These are phyloP conservation scores for Aspergillus carbonarius DNA, from an alignment of 2,329 filamentous ascomycete species.

Conservation along the genomic window DNA sequence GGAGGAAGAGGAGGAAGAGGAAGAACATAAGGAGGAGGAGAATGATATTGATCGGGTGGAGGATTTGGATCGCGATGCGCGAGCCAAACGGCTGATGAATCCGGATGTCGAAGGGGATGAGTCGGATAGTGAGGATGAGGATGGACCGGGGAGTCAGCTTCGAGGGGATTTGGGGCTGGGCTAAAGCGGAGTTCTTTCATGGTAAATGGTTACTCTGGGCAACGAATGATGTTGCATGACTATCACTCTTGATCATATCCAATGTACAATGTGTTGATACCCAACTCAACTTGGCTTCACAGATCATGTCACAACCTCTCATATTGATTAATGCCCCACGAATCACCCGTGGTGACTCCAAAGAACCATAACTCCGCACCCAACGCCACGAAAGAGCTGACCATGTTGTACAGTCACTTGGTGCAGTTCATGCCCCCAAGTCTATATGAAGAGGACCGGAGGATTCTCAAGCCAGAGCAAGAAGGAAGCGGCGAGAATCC, in stretches of 20 bases:
- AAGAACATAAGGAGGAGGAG: constrained; percentile 27
- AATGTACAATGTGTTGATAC: constrained; percentile 5
- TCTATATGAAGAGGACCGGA: not conserved
- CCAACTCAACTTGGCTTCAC: not conserved
- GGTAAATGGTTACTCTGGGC: constrained; percentile 7
- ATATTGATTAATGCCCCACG: not conserved
- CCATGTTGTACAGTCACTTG: not conserved
- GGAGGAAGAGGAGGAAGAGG: constrained; percentile 27
- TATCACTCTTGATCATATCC: constrained; percentile 1
- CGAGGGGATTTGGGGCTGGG: constrained; percentile 32
- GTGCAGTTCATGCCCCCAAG: not conserved
- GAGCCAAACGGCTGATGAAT: constrained; percentile 25
- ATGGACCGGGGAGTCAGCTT: constrained; percentile 31
- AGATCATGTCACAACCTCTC: not conserved
- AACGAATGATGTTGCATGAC: constrained; percentile 7
- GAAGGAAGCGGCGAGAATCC: not conserved
- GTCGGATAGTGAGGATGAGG: constrained; percentile 33
- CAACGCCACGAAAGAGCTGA: not conserved
- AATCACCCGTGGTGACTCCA: not conserved
- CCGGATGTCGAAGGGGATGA: constrained; percentile 34
- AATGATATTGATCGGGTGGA: constrained; percentile 41
- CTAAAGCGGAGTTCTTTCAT: constrained; percentile 1
- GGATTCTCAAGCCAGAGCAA: not conserved
- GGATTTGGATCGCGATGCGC: constrained; percentile 34
- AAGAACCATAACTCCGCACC: not conserved